Conservation (phyloP, 2,329 filamentous ascomycete species). For the Fusarium transvaalense region DNA sequence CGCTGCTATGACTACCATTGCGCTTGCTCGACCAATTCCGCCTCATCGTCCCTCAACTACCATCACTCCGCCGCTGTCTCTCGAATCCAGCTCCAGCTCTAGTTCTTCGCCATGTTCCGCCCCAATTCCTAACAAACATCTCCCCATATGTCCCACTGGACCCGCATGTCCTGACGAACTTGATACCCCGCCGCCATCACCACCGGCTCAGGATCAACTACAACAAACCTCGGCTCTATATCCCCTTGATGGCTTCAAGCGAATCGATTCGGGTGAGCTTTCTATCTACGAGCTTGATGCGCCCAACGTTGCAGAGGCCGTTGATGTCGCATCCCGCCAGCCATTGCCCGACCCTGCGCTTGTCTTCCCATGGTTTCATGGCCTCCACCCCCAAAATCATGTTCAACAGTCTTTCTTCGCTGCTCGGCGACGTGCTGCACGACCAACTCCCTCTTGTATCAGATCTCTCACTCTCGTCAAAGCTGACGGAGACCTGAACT, state of each 20-base stretch:
- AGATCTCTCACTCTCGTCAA: constrained; percentile 89
- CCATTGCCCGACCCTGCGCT: constrained; percentile 85
- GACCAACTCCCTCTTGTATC: constrained; percentile 78
- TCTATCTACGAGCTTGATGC: constrained; percentile 80
- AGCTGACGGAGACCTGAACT: constrained; percentile 81
- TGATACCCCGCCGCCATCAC: constrained; percentile 75
- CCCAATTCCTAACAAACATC: constrained; percentile 86
- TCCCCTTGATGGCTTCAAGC: constrained; percentile 75
- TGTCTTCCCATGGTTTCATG: constrained; percentile 97
- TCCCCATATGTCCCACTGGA: constrained; percentile 89
- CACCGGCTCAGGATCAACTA: constrained; percentile 69
- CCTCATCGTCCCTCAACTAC: constrained; percentile 60
- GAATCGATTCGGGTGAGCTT: constrained; percentile 64
- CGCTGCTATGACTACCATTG: constrained; percentile 66
- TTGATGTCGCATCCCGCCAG: constrained; percentile 82
- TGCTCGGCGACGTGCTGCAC: constrained; percentile 76
- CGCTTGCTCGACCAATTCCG: constrained; percentile 62
- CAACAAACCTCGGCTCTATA: constrained; percentile 78
- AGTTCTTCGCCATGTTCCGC: constrained; percentile 48
- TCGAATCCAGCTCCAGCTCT: constrained; percentile 50
- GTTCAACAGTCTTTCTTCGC: constrained; percentile 92
- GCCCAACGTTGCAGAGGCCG: constrained; percentile 74
- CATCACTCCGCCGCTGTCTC: constrained; percentile 58
- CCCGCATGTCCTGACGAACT: constrained; percentile 68
- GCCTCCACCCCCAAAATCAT: constrained; percentile 88